These are phyloP conservation scores for Fusarium irregulare DNA, from an alignment of 2,329 filamentous ascomycete genomes.

Conservation along the genomic window DNA sequence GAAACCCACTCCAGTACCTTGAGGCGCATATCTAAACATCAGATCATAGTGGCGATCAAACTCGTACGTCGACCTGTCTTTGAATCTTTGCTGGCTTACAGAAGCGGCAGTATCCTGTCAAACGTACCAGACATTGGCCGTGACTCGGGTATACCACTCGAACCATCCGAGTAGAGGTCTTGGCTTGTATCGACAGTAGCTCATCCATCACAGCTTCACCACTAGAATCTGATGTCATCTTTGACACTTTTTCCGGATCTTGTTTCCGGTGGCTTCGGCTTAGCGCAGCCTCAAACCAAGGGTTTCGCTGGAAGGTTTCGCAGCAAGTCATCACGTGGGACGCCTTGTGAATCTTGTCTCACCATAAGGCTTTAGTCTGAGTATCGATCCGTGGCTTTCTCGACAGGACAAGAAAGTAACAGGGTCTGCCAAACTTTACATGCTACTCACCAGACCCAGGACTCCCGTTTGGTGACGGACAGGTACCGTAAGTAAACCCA, in stretches of 20 bases:
- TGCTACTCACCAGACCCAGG: not conserved
- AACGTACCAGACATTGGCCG: not conserved
- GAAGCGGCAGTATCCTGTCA: fast-evolving
- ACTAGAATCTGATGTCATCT: conserved; percentile 9
- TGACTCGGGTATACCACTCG: not conserved
- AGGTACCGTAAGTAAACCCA: not conserved
- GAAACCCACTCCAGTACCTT: too few relatives aligned
- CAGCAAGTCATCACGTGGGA: not conserved
- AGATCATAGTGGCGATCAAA: not conserved
- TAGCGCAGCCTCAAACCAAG: conserved; percentile 7
- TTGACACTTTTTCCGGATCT: conserved; percentile 12
- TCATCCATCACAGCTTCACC: not conserved
- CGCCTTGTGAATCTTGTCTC: not conserved
- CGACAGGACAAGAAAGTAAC: conserved; percentile 6
- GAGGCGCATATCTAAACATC: not conserved
- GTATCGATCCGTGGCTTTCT: conserved; percentile 24
- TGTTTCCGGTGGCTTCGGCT: conserved; percentile 18
- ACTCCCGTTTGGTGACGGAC: not conserved
- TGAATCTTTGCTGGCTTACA: not conserved
- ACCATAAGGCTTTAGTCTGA: not conserved
- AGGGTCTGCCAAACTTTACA: not conserved
- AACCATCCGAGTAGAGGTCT: not conserved
- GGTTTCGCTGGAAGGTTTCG: not conserved
- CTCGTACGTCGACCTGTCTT: not conserved
- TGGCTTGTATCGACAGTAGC: too few relatives aligned